phyloP scores from a whole-genome alignment of 768 basidiomycete genomes.

The Dendrothele bispora region DNA sequence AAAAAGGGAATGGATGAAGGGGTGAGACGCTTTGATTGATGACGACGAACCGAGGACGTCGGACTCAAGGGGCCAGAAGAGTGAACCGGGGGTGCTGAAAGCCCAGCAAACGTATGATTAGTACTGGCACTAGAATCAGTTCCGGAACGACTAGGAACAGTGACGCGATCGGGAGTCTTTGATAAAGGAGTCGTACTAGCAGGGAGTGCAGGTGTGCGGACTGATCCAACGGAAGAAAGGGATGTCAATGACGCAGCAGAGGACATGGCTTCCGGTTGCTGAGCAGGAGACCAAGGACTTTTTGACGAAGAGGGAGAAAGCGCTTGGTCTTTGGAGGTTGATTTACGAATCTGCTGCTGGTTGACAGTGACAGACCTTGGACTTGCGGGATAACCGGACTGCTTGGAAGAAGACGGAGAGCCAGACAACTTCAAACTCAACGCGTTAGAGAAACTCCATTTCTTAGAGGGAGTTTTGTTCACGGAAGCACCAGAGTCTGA shows the following conservation, averaged over 20 bases:
- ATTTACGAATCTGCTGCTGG: slow-evolving; percentile 66
- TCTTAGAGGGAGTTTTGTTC: slow-evolving; percentile 87
- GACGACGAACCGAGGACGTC: slow-evolving; percentile 59
- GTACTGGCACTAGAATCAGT: slow-evolving; percentile 80
- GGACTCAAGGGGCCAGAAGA: slow-evolving; percentile 64
- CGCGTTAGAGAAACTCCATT: slow-evolving; percentile 92
- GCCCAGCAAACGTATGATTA: slow-evolving; percentile 49
- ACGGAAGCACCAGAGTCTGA: slow-evolving; percentile 46
- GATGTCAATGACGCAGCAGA: slow-evolving; percentile 79
- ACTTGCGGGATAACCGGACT: slow-evolving; percentile 60
- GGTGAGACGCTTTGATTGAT: slow-evolving; percentile 79
- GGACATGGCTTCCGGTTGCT: slow-evolving; percentile 68
- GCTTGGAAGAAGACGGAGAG: slow-evolving; percentile 63
- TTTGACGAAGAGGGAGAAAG: slow-evolving; percentile 45
- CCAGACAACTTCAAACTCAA: slow-evolving; percentile 73
- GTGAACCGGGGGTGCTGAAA: slow-evolving; percentile 47
- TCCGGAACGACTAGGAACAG: slow-evolving; percentile 62
- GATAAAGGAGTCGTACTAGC: slow-evolving; percentile 28
- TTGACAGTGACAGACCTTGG: slow-evolving; percentile 63
- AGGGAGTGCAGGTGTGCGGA: slow-evolving; percentile 47
- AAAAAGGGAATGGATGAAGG: slow-evolving; percentile 95
- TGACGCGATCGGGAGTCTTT: slow-evolving; percentile 65
- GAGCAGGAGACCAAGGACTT: slow-evolving; percentile 64
- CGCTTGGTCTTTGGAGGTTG: slow-evolving; percentile 64
- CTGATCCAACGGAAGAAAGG: slow-evolving; percentile 71